Evolutionary conservation across 805 yeast genomes (phyloP).

Genomic region (Saturnispora gosingensis): DNA sequence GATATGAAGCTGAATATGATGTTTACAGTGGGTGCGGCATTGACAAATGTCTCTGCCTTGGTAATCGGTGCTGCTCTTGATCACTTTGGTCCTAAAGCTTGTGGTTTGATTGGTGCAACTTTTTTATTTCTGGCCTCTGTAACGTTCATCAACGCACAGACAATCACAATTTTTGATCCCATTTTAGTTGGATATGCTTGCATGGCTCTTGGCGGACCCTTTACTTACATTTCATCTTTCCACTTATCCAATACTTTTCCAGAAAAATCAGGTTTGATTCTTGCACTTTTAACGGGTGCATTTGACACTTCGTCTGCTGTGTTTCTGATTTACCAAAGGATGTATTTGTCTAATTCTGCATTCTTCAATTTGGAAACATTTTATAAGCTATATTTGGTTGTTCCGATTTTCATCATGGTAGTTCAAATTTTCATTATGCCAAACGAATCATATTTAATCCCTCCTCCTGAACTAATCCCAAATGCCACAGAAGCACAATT

Average conservation of each 20-base stretch:
- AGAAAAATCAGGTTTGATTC: conserved; percentile 39
- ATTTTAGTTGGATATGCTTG: conserved; percentile 41
- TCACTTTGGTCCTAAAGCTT: conserved; percentile 41
- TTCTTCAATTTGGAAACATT: conserved; percentile 34
- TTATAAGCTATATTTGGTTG: conserved; percentile 38
- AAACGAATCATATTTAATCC: conserved; percentile 38
- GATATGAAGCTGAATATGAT: conserved; percentile 48
- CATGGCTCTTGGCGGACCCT: conserved; percentile 53
- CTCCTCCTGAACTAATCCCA: conserved; percentile 28
- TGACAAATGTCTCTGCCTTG: conserved; percentile 46
- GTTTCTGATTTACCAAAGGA: conserved; percentile 37
- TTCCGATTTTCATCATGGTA: conserved; percentile 40
- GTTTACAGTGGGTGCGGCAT: conserved; percentile 49
- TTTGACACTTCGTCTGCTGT: conserved; percentile 52
- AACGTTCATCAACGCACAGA: conserved; percentile 34
- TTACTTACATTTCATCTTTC: conserved; percentile 45
- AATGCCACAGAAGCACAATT: conserved; percentile 23
- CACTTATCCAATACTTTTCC: conserved; percentile 52
- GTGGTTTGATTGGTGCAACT: conserved; percentile 43
- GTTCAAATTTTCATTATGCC: conserved; percentile 43
- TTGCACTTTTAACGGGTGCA: conserved; percentile 49
- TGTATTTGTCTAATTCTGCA: conserved; percentile 28
- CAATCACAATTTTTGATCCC: conserved; percentile 35
- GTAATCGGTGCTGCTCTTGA: conserved; percentile 42
- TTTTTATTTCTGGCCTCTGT: conserved; percentile 38